Conservation (phyloP, 176 grass and related monocot species). For the Ensete ventricosum region DNA sequence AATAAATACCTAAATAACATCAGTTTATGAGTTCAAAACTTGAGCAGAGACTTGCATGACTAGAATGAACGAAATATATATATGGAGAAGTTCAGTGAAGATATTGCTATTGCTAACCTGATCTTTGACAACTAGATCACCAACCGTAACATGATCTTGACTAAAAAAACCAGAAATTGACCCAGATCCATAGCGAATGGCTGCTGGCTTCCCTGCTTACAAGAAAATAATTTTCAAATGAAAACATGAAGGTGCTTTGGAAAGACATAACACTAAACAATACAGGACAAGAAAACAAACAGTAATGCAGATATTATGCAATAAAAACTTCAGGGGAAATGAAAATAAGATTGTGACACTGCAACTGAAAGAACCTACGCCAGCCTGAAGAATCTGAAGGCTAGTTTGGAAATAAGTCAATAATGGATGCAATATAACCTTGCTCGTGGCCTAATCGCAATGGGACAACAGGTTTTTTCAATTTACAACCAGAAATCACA, state of each 20-base stretch:
- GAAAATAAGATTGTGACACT: no score
- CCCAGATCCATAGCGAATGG: constrained; percentile 65
- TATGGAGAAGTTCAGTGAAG: not conserved
- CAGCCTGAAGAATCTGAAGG: no score
- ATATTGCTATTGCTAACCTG: constrained; percentile 36
- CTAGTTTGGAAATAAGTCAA: no score
- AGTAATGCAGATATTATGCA: no score
- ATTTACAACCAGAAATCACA: no score
- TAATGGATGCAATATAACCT: no score
- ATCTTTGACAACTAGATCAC: constrained; percentile 57
- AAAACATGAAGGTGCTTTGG: not conserved
- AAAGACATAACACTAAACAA: not conserved
- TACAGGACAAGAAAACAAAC: not conserved
- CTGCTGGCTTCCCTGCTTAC: constrained; percentile 51
- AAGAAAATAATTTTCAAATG: not conserved
- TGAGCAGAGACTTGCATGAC: not conserved
- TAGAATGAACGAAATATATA: constrained; percentile 5
- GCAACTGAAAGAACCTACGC: no score
- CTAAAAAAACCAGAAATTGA: constrained; percentile 65
- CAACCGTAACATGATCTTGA: constrained; percentile 58
- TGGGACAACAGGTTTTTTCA: no score
- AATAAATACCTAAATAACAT: constrained; percentile 49
- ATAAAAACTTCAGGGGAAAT: no score
- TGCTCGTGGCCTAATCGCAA: no score
- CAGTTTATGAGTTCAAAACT: constrained; percentile 2